Percentiles rank a stretch among this genome's conserved stretches.
These are phyloP conservation scores for Dactylellina haptotyla DNA, from an alignment of 2,329 filamentous ascomycete genomes.

Conservation along the genomic window DNA sequence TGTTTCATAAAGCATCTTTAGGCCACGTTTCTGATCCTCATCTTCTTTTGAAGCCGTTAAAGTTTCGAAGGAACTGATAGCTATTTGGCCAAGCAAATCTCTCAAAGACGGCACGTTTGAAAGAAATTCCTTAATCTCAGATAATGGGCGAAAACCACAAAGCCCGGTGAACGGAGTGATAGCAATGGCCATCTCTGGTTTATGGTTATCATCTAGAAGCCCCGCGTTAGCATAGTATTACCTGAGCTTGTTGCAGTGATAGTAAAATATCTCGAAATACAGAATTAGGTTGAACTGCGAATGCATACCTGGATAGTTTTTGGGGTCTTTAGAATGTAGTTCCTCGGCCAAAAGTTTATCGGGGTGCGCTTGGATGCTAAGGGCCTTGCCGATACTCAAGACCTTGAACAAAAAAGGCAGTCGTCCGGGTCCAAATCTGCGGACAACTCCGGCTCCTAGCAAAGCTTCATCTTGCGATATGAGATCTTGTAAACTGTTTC, in stretches of 20 bases:
- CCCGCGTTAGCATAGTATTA: neutral
- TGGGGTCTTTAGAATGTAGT: constrained; percentile 83
- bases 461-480: constrained; percentile 86
- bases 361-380: constrained; percentile 96
- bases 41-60: constrained; percentile 62
- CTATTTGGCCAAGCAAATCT: constrained; percentile 73
- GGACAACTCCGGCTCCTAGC: constrained; percentile 76
- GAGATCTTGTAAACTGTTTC: constrained; percentile 85
- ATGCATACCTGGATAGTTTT: constrained; percentile 79
- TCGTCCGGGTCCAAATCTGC: constrained; percentile 77
- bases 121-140: constrained; percentile 87
- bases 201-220: constrained; percentile 90
- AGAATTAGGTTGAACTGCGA: no score
- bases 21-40: constrained; percentile 73
- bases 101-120: constrained; percentile 72
- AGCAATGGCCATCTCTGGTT: constrained; percentile 99
- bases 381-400: constrained; percentile 90
- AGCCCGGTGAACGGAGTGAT: constrained; percentile 95
- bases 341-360: constrained; percentile 94
- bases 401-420: constrained; percentile 98
- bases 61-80: constrained; percentile 70
- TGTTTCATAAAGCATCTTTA: constrained; percentile 78
- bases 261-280: no score
- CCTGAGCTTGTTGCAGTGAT: neutral
- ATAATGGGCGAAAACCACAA: constrained; percentile 90